Conservation (phyloP, 495 filamentous ascomycete genomes). For the Hyaloscypha bicolor region DNA sequence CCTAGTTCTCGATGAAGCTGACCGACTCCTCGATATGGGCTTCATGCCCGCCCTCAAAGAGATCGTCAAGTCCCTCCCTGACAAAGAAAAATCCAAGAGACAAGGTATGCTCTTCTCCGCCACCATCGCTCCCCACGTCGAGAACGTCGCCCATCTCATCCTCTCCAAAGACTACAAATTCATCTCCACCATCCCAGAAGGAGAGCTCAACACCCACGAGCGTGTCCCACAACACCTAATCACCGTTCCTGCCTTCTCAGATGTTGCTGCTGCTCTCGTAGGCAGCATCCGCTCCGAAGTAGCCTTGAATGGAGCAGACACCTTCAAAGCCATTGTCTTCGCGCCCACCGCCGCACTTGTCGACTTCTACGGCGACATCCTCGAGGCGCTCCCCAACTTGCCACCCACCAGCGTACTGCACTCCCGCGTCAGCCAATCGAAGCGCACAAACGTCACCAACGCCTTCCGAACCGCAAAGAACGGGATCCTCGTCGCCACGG, state of each 20-base stretch:
- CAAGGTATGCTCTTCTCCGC: conserved; percentile 76
- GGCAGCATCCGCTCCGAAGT: conserved; percentile 49
- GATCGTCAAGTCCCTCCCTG: conserved; percentile 59
- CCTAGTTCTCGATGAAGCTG: conserved; percentile 67
- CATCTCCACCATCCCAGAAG: conserved; percentile 63
- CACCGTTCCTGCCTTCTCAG: conserved; percentile 52
- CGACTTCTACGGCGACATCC: conserved; percentile 54
- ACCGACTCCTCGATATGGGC: conserved; percentile 66
- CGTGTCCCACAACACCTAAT: conserved; percentile 63
- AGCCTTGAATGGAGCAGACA: conserved; percentile 34
- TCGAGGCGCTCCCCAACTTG: conserved; percentile 46
- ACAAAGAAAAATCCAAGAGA: conserved; percentile 53
- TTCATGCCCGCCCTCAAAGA: conserved; percentile 60
- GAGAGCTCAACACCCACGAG: conserved; percentile 62
- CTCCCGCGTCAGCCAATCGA: conserved; percentile 58
- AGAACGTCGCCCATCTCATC: conserved; percentile 60
- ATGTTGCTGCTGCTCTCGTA: conserved; percentile 55
- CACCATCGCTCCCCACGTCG: conserved; percentile 64
- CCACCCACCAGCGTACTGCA: conserved; percentile 59
- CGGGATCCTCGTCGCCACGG: conserved; percentile 65
- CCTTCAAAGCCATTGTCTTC: conserved; percentile 70
- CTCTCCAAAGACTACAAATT: conserved; percentile 56
- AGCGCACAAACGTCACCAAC: conserved; percentile 59
- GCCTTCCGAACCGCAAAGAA: conserved; percentile 58
- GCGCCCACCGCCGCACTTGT: conserved; percentile 66